Conservation (phyloP, 2,329 filamentous ascomycete genomes). For the Rugonectria rugulosa region DNA sequence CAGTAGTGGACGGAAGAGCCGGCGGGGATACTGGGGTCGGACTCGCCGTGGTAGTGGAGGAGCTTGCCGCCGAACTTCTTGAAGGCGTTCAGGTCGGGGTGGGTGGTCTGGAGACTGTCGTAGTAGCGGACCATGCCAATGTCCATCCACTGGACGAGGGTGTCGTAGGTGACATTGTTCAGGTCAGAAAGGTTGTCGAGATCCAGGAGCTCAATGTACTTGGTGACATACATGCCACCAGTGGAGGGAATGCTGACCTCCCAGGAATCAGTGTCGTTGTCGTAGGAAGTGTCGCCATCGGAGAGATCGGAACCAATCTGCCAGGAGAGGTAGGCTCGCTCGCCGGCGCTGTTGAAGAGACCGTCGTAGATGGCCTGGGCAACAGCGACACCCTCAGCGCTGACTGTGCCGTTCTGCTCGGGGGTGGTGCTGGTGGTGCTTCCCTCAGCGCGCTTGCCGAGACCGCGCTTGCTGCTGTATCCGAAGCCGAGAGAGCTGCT, state of each 20-base stretch:
- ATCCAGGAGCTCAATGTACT: constrained; percentile 51
- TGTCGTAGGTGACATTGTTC: constrained; percentile 62
- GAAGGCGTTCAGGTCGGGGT: constrained; percentile 61
- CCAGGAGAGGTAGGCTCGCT: constrained; percentile 47
- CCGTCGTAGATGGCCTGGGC: constrained; percentile 46
- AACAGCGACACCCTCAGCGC: constrained; percentile 45
- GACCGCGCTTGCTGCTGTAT: constrained; percentile 7
- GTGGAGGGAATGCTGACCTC: constrained; percentile 42
- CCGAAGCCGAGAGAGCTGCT: constrained; percentile 24
- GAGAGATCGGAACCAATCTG: constrained; percentile 43
- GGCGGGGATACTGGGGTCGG: constrained; percentile 59
- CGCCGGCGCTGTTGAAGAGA: constrained; percentile 42
- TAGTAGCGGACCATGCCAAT: constrained; percentile 56
- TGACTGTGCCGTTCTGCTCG: constrained; percentile 44
- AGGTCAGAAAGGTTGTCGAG: constrained; percentile 52
- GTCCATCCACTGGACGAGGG: constrained; percentile 61
- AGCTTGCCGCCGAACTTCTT: constrained; percentile 60
- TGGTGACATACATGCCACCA: constrained; percentile 49
- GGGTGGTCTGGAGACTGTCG: constrained; percentile 61
- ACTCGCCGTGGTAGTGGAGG: constrained; percentile 66
- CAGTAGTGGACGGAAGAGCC: constrained; percentile 63
- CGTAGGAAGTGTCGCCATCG: constrained; percentile 44
- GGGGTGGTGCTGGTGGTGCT: constrained; percentile 36
- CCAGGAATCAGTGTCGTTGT: constrained; percentile 43
- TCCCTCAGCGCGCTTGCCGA: constrained; percentile 27